Conservation (phyloP, 257 asterid species). For the Primulina huaijiensis region DNA sequence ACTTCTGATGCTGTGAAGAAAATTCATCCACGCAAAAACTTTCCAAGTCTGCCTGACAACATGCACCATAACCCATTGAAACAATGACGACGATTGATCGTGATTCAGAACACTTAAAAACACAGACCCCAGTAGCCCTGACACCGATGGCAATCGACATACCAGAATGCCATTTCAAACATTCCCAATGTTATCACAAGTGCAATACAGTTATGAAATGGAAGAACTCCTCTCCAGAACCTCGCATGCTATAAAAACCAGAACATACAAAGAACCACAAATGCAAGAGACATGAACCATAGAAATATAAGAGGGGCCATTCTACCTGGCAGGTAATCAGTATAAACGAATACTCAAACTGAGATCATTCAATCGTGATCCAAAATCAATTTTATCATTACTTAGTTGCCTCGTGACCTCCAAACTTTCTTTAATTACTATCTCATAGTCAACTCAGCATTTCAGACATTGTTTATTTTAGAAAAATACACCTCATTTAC, state of each 20-base stretch:
- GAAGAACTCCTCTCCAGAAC: slow-evolving; percentile 89
- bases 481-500: no score
- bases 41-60: slow-evolving; percentile 42
- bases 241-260: slow-evolving; percentile 92
- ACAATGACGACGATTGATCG: slow-evolving; percentile 73
- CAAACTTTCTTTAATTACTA: no score
- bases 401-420: no score
- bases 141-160: slow-evolving; percentile 58
- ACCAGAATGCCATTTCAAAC: slow-evolving; percentile 96
- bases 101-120: slow-evolving; percentile 63
- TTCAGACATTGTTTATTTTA: no score
- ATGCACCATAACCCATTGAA: slow-evolving; percentile 85
- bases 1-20: slow-evolving; percentile 49
- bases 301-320: slow-evolving; percentile 92
- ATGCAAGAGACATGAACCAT: slow-evolving; percentile 83
- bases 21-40: slow-evolving; percentile 83
- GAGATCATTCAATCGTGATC: no score
- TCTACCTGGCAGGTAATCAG: slow-evolving; percentile 92
- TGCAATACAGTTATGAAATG: slow-evolving; percentile 81
- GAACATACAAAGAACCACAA: slow-evolving; percentile 71
- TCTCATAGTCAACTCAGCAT: no score
- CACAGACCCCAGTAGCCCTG: no score
- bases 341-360: no score
- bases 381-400: no score
- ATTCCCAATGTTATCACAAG: slow-evolving; percentile 84